Evolutionary conservation across 225 moss, liverwort and hornwort species (phyloP), one percentile per base, ranked within the genome.

Genomic region (Polytrichum formosum): DNA sequence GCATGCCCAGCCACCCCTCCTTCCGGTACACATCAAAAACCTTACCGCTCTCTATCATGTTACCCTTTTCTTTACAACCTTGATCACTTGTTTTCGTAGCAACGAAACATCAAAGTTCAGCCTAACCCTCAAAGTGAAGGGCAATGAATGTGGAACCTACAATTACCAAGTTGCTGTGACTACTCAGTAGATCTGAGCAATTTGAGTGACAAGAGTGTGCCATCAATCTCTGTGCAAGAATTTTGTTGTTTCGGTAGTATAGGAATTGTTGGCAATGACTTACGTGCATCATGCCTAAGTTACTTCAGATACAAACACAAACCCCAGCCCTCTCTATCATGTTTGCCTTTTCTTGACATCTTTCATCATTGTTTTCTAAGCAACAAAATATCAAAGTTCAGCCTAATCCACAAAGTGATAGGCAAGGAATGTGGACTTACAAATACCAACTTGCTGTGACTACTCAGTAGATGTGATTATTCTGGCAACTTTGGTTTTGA

Each of bases 1-100:
- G 13, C 31, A 68, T 54, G 69, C 55, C 54, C 78, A 68, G 63
- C 83, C 83, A 20, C 71, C 68, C 66, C 73, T 73, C 54, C 77
- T 69, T 54, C 83, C 86, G 78, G 69, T 70, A 70, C 54, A 1
- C 26, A 46, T 46, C 46, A 46, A 46, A 46, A 46, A 9, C 10
- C 46, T 3, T 46, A 46, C 46, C 13, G 13, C 46, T 46, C 16
- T 13, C 35, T 35, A 9, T 35, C 61, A 62, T 62, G 7, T 62
- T 35, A 2, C 9, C 35, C n/a, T 21, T 22, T 21, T 21, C 58
- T 58, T 58, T 21, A 21, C 20, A 20, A 21, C 58, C 21, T 58
- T 7, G 8, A 20, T 20, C 58, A 58, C 58, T 58, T 20, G 20
- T 58, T 21, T 21, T 13, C 22, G 21, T 1, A 20, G 22, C 22